Evolutionary conservation across 148 eudicot species (phyloP), one percentile per base, ranked within the genome.

Genomic region (Linanthus parryae): DNA sequence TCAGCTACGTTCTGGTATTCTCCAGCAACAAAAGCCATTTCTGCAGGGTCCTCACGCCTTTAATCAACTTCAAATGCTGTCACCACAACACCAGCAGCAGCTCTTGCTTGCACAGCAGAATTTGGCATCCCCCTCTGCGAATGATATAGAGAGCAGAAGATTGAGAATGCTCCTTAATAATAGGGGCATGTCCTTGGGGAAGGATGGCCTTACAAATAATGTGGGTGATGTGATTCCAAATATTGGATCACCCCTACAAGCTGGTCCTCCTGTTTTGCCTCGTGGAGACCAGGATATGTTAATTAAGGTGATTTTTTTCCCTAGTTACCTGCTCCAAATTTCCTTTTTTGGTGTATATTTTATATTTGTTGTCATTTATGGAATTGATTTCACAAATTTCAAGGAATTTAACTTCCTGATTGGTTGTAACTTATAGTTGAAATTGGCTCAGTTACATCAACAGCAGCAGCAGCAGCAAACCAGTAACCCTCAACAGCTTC

Each of bases 21-120:
- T 81, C 14, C 83, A 83, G 70, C 90, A 83, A 58, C 84, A 75
- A 51, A 83, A 79, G 51, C 71, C 90, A 11, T 83, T 59, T 54
- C 73, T 83, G 75, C 90, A 71, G 53, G 71, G 67, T 39, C 69
- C 85, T 63, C 85, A 76, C 61, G 67, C 85, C 24, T 76, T 76
- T 63, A 78, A 83, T 66, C 85, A 79, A 56, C 77, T 75, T 38
- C 85, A 73, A 67, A 76, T 76, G 78, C 64, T 81, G 60, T 20
- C 83, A 42, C 71, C 85, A 22, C 81, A 80, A 48, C 81, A 77
- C 73, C 65, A 78, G 54, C 85, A 79, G 45, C 88, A 83, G 68
- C 62, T 79, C 50, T 37, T 83, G 69, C 78, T 79, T 51, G 85
- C 90, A 17, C 90, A 81, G 45, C 88, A 79, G 50, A 83, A 71